A percentile compares a stretch with the other conserved stretches of the same genome.
Conservation (phyloP, 2,329 filamentous ascomycete genomes). For the Exophiala viscosa region DNA sequence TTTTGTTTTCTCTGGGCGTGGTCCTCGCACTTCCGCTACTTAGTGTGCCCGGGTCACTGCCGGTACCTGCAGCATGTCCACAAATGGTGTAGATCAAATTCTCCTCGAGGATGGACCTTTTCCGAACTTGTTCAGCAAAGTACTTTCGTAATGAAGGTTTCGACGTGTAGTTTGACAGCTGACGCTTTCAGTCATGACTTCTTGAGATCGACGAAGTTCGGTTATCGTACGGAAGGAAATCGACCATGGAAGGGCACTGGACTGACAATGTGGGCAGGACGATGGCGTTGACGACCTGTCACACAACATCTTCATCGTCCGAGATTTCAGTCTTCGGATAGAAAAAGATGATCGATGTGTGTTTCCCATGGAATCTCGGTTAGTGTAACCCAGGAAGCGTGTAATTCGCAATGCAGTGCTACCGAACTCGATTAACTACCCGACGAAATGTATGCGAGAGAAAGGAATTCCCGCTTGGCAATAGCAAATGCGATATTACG, state of each 20-base stretch:
- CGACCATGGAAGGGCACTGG: not conserved
- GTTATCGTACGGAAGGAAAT: conserved; percentile 4
- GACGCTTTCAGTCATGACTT: not conserved
- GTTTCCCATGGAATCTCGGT: not conserved
- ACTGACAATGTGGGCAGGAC: not conserved
- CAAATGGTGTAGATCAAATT: conserved; percentile 4
- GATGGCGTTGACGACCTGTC: not conserved
- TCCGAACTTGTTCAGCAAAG: not conserved
- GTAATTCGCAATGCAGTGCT: not conserved
- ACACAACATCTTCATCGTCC: not conserved
- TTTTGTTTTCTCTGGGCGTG: not conserved
- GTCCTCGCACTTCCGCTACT: conserved; percentile 1
- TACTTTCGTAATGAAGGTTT: too few relatives aligned
- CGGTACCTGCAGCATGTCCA: conserved; percentile 14
- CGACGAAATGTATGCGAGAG: too few relatives aligned
- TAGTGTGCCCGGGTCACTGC: conserved; percentile 5
- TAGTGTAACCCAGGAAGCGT: not conserved
- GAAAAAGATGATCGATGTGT: not conserved
- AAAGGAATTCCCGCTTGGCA: too few relatives aligned
- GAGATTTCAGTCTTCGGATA: not conserved
- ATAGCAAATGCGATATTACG: too few relatives aligned
- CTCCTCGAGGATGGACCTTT: not conserved
- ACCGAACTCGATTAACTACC: too few relatives aligned
- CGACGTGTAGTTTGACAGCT: conserved; percentile 4
- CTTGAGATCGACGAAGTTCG: conserved; percentile 6